Evolutionary conservation across 257 asterid species (phyloP), one percentile per base, ranked within the genome.

Genomic region (Datura wrightii): DNA sequence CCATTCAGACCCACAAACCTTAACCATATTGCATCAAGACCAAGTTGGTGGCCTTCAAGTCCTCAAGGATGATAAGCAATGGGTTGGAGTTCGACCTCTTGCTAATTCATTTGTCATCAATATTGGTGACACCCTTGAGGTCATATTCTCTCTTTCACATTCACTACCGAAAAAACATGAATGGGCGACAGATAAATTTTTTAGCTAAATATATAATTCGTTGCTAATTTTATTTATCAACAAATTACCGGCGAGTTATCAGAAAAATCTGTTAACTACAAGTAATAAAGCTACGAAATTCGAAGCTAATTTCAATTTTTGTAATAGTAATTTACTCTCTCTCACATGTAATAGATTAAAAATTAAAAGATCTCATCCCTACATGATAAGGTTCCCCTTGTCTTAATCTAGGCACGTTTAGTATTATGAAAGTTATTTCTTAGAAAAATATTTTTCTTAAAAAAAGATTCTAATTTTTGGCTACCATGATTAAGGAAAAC

Each of bases 111-210:
- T 87, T 34, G 53, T 87, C 6, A 78, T 87, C 74, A 87, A 70
- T 36, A 69, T 87, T 62, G 88, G 88, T 42, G 86, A 87, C 81
- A 87, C 86, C 2, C 90, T 87, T 79, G 88, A 87, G 86, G 88
- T 87, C 46, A 10, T 18, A 18, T 11, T 58, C 42, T 48, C 44
- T 50, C 8, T 76, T 39, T 39, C n/a, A 15, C 0, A 10, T 14
- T 36, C 2, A 39, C 31, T 67, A 39, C 9, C 5, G 3, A 46
- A 46, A 46, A 6, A 53, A 13, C 1, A 53, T 10, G 18, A 11
- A 11, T 53, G 3, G 3, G 5, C 3, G 54, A 48, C 3, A 9
- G 13, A 7, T 7, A 46, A 0, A 48, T 48, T 48, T 13, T 48
- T 3, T 48, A 48, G 54, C 54, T 53, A 53, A 15, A 67, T 18